A percentile compares a stretch with the other conserved stretches of the same genome.
These are phyloP conservation scores for Isabelozyma heimii DNA, from an alignment of 805 yeast genomes.

Conservation along the genomic window DNA sequence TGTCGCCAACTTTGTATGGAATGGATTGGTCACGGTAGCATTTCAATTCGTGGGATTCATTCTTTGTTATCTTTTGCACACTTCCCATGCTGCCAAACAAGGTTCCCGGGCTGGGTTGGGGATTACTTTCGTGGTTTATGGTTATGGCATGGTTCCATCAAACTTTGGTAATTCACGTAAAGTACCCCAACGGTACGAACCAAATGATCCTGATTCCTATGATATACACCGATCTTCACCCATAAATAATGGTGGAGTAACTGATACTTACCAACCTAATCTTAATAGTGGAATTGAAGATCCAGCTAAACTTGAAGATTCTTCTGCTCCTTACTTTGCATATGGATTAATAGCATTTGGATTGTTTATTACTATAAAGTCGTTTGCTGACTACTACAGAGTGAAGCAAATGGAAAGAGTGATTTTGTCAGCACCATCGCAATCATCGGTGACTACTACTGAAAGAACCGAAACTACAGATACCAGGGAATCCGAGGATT, in stretches of 20 bases:
- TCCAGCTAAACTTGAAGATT: constrained; percentile 2
- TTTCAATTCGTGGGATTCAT: constrained; percentile 94
- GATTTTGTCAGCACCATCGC: constrained; percentile 47
- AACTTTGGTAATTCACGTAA: constrained; percentile 37
- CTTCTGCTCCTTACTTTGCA: constrained; percentile 52
- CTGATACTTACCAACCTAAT: constrained; percentile 30
- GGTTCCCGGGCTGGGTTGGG: constrained; percentile 95
- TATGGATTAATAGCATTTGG: constrained; percentile 69
- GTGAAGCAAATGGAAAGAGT: constrained; percentile 75
- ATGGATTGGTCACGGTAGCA: constrained; percentile 79
- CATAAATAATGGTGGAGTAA: constrained; percentile 19
- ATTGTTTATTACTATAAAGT: constrained; percentile 57
- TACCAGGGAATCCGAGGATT: no score
- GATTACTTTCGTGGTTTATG: constrained; percentile 72
- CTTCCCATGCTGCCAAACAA: constrained; percentile 95
- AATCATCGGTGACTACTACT: constrained; percentile 9
- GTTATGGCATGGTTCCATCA: constrained; percentile 35
- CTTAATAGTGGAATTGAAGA: constrained; percentile 8
- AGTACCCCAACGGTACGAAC: constrained; percentile 31
- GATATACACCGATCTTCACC: constrained; percentile 27
- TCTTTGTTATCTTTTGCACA: constrained; percentile 84
- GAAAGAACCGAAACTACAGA: constrained; percentile 1
- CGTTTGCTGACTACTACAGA: constrained; percentile 67
- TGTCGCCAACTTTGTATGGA: constrained; percentile 86
- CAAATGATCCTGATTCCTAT: constrained; percentile 30